Percentiles rank a stretch among this genome's conserved stretches.
phyloP scores from a whole-genome alignment of 106 monocot species.

The Hemerocallis citrina region DNA sequence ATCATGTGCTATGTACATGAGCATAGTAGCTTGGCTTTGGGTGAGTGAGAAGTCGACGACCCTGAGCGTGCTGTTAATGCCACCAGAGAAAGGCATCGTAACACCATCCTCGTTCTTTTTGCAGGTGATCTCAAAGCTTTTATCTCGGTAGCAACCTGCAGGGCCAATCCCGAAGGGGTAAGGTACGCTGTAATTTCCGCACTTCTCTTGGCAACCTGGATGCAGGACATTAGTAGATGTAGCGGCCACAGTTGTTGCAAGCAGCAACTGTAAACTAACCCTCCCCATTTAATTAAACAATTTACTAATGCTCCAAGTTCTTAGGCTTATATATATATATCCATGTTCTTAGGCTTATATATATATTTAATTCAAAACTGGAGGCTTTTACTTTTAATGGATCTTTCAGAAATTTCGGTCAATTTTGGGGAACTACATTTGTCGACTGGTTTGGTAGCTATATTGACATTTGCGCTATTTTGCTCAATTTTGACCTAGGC shows the following conservation, averaged over 20 bases:
- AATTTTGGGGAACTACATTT: too few species aligned
- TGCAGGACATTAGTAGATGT: background rate
- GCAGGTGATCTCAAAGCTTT: constrained; percentile 40
- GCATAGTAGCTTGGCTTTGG: background rate
- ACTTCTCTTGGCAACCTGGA: constrained; percentile 15
- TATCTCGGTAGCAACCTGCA: background rate
- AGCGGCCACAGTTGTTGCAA: background rate
- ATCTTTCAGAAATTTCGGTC: too few species aligned
- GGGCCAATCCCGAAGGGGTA: background rate
- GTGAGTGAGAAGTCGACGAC: constrained; percentile 1
- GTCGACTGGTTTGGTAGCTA: too few species aligned
- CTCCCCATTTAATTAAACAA: too few species aligned
- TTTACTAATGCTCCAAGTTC: too few species aligned
- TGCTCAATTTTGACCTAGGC: too few species aligned
- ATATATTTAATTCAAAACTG: too few species aligned
- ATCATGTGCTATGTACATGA: constrained; percentile 2
- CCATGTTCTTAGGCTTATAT: too few species aligned
- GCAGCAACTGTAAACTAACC: too few species aligned
- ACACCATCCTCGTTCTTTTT: constrained; percentile 2
- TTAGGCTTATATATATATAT: too few species aligned
- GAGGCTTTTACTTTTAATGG: too few species aligned
- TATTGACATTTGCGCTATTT: too few species aligned
- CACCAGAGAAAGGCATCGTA: constrained; percentile 17
- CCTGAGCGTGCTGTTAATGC: constrained; percentile 8
- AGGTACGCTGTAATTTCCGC: constrained; percentile 33